Percentiles rank a stretch among this genome's conserved stretches.
Evolutionary conservation across 805 yeast genomes (phyloP).

Genomic region (Monosporozyma yasuniensis): DNA sequence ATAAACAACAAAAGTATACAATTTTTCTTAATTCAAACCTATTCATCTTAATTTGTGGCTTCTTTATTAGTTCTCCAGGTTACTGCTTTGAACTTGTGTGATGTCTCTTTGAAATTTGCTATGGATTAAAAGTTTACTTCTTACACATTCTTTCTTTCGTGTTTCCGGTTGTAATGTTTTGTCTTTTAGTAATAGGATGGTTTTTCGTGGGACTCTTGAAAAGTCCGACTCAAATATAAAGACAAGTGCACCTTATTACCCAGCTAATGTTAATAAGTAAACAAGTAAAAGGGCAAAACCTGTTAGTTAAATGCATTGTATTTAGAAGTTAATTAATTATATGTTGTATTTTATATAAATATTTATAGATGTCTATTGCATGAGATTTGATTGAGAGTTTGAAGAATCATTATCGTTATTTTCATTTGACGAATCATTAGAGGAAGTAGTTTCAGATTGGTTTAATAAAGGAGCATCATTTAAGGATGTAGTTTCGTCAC

Average conservation of each 20-base stretch:
- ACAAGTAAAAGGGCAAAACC: too few species aligned
- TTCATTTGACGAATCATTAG: not conserved
- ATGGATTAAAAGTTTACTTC: too few species aligned
- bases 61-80: too few species aligned
- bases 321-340: not conserved
- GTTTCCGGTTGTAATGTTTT: too few species aligned
- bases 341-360: not conserved
- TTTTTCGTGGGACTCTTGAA: not conserved
- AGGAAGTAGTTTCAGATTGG: not conserved
- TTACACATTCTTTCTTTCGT: too few species aligned
- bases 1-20: not conserved
- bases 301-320: not conserved
- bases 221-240: not conserved
- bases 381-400: not conserved
- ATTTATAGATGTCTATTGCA: not conserved
- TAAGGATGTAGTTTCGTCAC: not conserved
- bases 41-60: not conserved
- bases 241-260: not conserved
- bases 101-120: too few species aligned
- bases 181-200: too few species aligned
- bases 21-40: not conserved
- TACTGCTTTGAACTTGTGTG: too few species aligned
- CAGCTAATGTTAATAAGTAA: too few species aligned
- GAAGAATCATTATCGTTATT: not conserved
- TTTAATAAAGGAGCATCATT: not conserved